Evolutionary conservation across 2,329 filamentous ascomycete species (phyloP).

Genomic region (Colletotrichum higginsianum): DNA sequence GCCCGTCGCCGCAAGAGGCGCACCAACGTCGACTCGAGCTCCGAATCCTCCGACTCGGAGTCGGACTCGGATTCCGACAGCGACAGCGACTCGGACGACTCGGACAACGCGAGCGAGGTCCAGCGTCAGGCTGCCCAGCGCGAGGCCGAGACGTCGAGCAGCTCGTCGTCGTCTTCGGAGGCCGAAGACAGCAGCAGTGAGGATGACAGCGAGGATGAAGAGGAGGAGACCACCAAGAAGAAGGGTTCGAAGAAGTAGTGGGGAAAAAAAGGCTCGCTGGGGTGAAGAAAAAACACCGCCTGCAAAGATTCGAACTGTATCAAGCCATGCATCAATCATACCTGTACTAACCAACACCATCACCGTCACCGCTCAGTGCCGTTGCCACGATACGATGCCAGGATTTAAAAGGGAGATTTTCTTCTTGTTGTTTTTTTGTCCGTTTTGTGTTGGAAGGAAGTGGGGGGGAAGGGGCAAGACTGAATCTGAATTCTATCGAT

Average conservation of each 20-base stretch:
- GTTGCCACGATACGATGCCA: constrained; percentile 8
- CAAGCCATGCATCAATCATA: not conserved
- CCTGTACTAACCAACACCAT: constrained; percentile 12
- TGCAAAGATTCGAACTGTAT: not conserved
- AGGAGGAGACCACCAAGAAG: constrained; percentile 45
- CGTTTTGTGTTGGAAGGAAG: not conserved
- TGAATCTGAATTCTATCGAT: constrained; percentile 28
- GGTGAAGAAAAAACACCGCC: too few species aligned
- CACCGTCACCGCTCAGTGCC: not conserved
- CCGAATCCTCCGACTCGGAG: constrained; percentile 53
- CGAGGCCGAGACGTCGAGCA: constrained; percentile 56
- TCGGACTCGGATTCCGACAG: constrained; percentile 43
- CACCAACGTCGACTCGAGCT: constrained; percentile 58
- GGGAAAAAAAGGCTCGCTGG: too few species aligned
- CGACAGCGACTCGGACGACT: constrained; percentile 46
- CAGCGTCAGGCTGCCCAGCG: constrained; percentile 51
- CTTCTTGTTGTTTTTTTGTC: constrained; percentile 9
- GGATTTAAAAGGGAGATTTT: constrained; percentile 26
- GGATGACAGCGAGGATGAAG: constrained; percentile 45
- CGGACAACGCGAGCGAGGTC: constrained; percentile 54
- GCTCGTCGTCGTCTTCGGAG: constrained; percentile 59
- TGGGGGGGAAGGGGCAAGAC: constrained; percentile 10
- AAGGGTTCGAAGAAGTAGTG: constrained; percentile 14
- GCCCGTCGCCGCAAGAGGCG: constrained; percentile 66
- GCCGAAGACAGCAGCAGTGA: constrained; percentile 50